Percentiles rank a stretch among this genome's conserved stretches.
phyloP scores from a whole-genome alignment of 805 yeast species.

The Priceomyces melissophilus region DNA sequence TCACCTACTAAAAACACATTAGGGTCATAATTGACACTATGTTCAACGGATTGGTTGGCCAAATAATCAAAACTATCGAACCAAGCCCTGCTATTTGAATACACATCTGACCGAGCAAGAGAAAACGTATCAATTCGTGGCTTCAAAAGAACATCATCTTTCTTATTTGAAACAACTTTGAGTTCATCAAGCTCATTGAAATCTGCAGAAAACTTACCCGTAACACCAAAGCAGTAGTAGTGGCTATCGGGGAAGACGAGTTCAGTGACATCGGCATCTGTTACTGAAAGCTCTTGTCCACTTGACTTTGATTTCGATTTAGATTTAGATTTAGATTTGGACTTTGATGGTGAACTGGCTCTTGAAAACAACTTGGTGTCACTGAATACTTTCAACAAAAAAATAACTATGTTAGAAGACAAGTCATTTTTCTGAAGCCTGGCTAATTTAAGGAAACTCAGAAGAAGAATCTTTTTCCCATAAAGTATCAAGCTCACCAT shows the following conservation, averaged over 20 bases:
- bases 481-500: slow-evolving; percentile 33
- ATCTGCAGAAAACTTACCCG: slow-evolving; percentile 41
- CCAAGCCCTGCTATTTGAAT: slow-evolving; percentile 23
- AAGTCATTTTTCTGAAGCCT: slow-evolving; percentile 33
- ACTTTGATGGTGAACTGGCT: slow-evolving; percentile 7
- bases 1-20: slow-evolving; percentile 19
- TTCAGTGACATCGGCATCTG: slow-evolving; percentile 20
- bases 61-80: slow-evolving; percentile 26
- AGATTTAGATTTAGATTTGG: slow-evolving; percentile 16
- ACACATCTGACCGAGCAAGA: neutral
- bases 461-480: slow-evolving; percentile 35
- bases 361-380: slow-evolving; percentile 32
- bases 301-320: slow-evolving; percentile 12
- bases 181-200: slow-evolving; percentile 34
- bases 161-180: slow-evolving; percentile 11
- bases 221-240: slow-evolving; percentile 50
- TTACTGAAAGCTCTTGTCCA: slow-evolving; percentile 7
- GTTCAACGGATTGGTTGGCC: slow-evolving; percentile 18
- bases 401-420: slow-evolving; percentile 40
- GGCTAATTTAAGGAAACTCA: slow-evolving; percentile 32
- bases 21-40: slow-evolving; percentile 35
- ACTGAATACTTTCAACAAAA: slow-evolving; percentile 34
- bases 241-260: slow-evolving; percentile 45
- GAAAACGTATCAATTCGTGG: slow-evolving; percentile 1
- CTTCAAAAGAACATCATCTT: neutral